A percentile compares a stretch with the other conserved stretches of the same genome.
Evolutionary conservation across 345 rosid genomes (phyloP).

Genomic region (Noccaea bulbosa): DNA sequence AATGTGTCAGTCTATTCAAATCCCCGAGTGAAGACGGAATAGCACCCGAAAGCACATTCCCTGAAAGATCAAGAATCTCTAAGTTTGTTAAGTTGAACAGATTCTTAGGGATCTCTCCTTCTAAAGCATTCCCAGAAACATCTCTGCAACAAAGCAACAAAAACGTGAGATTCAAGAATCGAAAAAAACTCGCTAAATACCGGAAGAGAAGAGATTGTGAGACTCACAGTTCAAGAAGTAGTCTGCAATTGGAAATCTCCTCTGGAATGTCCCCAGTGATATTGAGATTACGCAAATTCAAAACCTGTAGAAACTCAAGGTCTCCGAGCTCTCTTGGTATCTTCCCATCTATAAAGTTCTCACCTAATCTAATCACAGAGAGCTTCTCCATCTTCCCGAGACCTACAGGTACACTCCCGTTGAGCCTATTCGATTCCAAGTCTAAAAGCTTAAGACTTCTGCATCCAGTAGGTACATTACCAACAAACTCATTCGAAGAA

Average conservation of each 20-base stretch:
- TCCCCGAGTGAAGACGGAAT: conserved; percentile 71
- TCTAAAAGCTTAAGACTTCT: conserved; percentile 71
- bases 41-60: conserved; percentile 66
- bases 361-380: conserved; percentile 67
- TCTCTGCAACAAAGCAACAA: conserved; percentile 70
- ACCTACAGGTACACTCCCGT: conserved; percentile 63
- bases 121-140: conserved; percentile 74
- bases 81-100: conserved; percentile 71
- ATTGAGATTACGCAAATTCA: conserved; percentile 79
- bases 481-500: conserved; percentile 67
- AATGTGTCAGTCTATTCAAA: conserved; percentile 49
- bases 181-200: neutral
- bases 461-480: conserved; percentile 67
- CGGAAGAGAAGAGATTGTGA: neutral
- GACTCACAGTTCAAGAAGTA: conserved; percentile 88
- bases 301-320: conserved; percentile 64
- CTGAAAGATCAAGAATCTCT: conserved; percentile 79
- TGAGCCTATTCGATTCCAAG: conserved; percentile 72
- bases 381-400: conserved; percentile 58
- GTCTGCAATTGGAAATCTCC: conserved; percentile 67
- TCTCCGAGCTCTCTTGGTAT: conserved; percentile 63
- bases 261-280: conserved; percentile 68
- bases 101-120: conserved; percentile 66
- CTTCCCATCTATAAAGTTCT: conserved; percentile 63
- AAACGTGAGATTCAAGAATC: conserved; percentile 29